Base-by-base conservation (phyloP, 257 asterid genomes). In the Nicotiana sylvestris region DNA sequence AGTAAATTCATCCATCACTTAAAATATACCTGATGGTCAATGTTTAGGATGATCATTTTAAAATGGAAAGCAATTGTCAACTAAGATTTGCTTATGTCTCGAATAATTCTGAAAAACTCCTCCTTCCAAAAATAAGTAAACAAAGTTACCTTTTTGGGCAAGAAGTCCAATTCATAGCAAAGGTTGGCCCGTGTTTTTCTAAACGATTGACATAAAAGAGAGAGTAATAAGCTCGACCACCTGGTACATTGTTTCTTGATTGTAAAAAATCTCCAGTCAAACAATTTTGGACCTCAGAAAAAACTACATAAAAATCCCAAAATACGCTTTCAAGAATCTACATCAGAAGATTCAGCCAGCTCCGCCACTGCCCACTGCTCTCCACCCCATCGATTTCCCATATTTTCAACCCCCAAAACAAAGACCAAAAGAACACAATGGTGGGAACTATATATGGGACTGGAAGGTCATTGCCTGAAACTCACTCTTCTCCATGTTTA, bases 401-500 rank as follows among this genome's bases (percentile, higher is more conserved):
- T 6, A n/a, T 43, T 69, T 37, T 46, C 37, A 25, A 5, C 17
- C 57, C 16, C 33, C 32, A 33, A 4, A 43, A 11, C 37, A 21
- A 61, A 21, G 15, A 0, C 66, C 32, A 61, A 61, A 60, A 8
- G 30, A 2, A 32, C 32, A 83, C 79, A 82, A 91, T 91, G 92
- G 88, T 82, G 46, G 87, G 87, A 62, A 83, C 90, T 60, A 66
- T 81, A n/a, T 76, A 82, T 25, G 81, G 62, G 9, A 25, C 70
- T 51, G 67, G 81, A 46, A 85, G 88, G 39, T 83, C 87, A 18
- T 83, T 87, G 18, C 29, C 88, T 17, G 92, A 87, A 4, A 81
- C 84, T 37, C 64, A 72, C 35, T 58, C 87, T 49, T 78, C 84
- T 53, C 89, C 94, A 78, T 87, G 84, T 84, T 35, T 90, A 64